A percentile compares a stretch with the other conserved stretches of the same genome.
phyloP scores from a whole-genome alignment of 1,284 basidiomycete genomes.

The Meira nashicola region DNA sequence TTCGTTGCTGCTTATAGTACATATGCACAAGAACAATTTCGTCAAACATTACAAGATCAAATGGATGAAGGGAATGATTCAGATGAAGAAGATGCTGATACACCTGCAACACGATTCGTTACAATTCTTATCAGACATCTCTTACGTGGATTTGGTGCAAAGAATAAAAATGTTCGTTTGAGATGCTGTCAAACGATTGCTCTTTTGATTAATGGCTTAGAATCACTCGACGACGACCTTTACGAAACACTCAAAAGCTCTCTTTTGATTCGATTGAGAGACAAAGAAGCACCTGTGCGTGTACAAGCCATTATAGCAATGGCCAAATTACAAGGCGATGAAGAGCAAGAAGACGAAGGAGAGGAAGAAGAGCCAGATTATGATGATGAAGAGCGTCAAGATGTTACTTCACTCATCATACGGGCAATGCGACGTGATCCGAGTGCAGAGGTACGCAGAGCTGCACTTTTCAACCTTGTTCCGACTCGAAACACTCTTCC shows the following conservation, averaged over 20 bases:
- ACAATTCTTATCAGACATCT: conserved; percentile 68
- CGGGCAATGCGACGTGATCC: conserved; percentile 69
- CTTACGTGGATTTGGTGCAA: conserved; percentile 76
- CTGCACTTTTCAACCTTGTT: conserved; percentile 74
- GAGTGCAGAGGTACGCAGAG: conserved; percentile 75
- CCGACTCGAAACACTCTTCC: conserved; percentile 62
- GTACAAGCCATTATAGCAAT: conserved; percentile 80
- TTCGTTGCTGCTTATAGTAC: conserved; percentile 76
- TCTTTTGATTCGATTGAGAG: conserved; percentile 72
- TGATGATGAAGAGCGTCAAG: conserved; percentile 63
- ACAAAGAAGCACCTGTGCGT: conserved; percentile 79
- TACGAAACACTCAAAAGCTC: conserved; percentile 66
- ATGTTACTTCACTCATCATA: conserved; percentile 58
- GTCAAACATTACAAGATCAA: conserved; percentile 33
- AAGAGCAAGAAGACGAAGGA: conserved; percentile 28
- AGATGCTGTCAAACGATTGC: conserved; percentile 71
- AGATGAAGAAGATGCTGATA: conserved; percentile 60
- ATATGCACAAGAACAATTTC: conserved; percentile 42
- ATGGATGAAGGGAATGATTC: conserved; percentile 54
- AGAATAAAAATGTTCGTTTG: conserved; percentile 81
- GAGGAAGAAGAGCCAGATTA: conserved; percentile 65
- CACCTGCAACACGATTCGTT: conserved; percentile 69
- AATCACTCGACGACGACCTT: conserved; percentile 62
- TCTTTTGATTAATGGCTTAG: conserved; percentile 37
- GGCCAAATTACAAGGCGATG: conserved; percentile 71